phyloP scores from a whole-genome alignment of 345 rosid genomes.

The Streptanthus diversifolius region DNA sequence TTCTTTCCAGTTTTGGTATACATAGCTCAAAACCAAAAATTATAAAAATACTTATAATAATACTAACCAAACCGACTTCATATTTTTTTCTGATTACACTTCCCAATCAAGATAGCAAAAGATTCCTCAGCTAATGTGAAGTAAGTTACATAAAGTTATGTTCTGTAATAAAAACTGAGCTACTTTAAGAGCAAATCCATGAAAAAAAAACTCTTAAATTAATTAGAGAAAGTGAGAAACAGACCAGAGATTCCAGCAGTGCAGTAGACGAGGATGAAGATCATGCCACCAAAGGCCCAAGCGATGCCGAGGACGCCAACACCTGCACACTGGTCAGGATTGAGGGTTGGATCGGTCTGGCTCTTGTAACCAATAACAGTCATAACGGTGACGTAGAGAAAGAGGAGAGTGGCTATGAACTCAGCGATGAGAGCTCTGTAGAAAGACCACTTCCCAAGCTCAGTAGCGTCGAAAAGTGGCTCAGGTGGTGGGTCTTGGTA shows the following conservation, averaged over 20 bases:
- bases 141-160: background rate
- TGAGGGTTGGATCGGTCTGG: constrained; percentile 39
- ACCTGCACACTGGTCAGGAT: constrained; percentile 47
- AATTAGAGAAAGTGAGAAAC: constrained; percentile 22
- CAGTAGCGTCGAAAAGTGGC: constrained; percentile 50
- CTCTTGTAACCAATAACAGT: constrained; percentile 82
- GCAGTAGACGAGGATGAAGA: constrained; percentile 81
- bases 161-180: background rate
- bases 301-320: constrained; percentile 82
- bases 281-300: constrained; percentile 94
- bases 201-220: background rate
- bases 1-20: background rate
- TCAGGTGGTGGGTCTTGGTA: constrained; percentile 86
- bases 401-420: constrained; percentile 79
- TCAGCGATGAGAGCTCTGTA: constrained; percentile 86
- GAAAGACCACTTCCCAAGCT: constrained; percentile 74
- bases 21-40: background rate
- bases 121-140: background rate
- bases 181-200: background rate
- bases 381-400: constrained; percentile 67
- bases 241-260: constrained; percentile 91
- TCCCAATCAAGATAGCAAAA: background rate
- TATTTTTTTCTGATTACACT: background rate
- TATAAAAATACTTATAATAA: background rate
- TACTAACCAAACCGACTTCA: background rate